A percentile compares a stretch with the other conserved stretches of the same genome.
Conservation (phyloP, 805 yeast genomes). For the Tetrapisispora iriomotensis region DNA sequence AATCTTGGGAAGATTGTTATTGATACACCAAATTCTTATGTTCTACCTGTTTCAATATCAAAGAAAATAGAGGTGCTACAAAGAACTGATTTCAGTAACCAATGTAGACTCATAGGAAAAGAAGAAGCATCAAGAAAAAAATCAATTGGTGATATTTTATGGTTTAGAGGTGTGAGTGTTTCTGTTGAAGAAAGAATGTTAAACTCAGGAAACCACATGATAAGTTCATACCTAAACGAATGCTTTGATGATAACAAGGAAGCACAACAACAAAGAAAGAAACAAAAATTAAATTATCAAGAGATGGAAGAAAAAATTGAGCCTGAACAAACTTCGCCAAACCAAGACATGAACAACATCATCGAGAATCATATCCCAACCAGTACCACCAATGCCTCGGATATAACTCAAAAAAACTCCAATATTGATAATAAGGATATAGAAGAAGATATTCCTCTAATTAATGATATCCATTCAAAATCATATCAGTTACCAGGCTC, state of each 20-base stretch:
- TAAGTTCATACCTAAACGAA: slow-evolving; percentile 15
- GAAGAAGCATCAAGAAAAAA: slow-evolving; percentile 14
- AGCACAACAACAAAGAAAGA: slow-evolving; percentile 8
- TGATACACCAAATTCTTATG: slow-evolving; percentile 23
- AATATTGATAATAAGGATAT: slow-evolving; percentile 8
- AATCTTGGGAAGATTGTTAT: slow-evolving; percentile 17
- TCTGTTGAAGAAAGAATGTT: slow-evolving; percentile 34
- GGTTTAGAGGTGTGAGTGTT: slow-evolving; percentile 64
- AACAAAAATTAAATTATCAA: slow-evolving; percentile 19
- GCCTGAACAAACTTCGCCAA: too few relatives aligned
- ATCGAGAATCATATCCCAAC: neutral
- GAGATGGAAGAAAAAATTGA: slow-evolving; percentile 13
- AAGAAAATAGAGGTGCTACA: slow-evolving; percentile 31
- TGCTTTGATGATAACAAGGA: slow-evolving; percentile 10
- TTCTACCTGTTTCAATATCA: slow-evolving; percentile 26
- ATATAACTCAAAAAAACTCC: slow-evolving; percentile 12
- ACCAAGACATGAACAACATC: too few relatives aligned
- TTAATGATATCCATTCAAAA: slow-evolving; percentile 9
- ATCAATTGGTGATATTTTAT: slow-evolving; percentile 38
- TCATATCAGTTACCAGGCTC: slow-evolving; percentile 15
- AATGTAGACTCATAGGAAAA: slow-evolving; percentile 15
- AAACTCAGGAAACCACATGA: slow-evolving; percentile 16
- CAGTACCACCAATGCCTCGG: too few relatives aligned
- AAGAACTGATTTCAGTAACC: slow-evolving; percentile 26
- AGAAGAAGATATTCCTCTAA: slow-evolving; percentile 8